Percentiles rank a stretch among this genome's conserved stretches.
These are phyloP conservation scores for Penicillium glabrum DNA, from an alignment of 2,329 filamentous ascomycete species.

Conservation along the genomic window DNA sequence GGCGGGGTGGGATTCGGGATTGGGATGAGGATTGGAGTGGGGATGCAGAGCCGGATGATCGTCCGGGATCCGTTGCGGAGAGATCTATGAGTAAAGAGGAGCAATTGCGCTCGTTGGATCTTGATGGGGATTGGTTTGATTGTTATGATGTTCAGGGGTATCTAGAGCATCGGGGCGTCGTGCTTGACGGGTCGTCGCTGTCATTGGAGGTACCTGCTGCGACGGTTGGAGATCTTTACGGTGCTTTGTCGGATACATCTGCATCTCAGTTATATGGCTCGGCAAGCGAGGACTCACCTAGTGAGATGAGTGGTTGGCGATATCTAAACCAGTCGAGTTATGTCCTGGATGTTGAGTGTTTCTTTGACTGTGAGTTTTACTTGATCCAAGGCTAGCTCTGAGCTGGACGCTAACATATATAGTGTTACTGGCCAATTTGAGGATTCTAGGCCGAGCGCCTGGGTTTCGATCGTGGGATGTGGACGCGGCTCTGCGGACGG, in stretches of 20 bases:
- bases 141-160: conserved; percentile 75
- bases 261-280: conserved; percentile 13
- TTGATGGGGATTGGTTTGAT: conserved; percentile 75
- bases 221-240: conserved; percentile 12
- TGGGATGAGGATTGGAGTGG: conserved; percentile 28
- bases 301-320: background rate
- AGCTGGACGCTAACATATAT: background rate
- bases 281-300: background rate
- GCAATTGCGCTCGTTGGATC: conserved; percentile 53
- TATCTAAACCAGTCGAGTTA: conserved; percentile 5
- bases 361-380: conserved; percentile 25
- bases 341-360: conserved; percentile 27
- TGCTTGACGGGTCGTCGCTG: conserved; percentile 28
- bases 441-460: conserved; percentile 36
- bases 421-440: conserved; percentile 27
- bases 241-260: conserved; percentile 8
- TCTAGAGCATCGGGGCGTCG: conserved; percentile 44
- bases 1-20: conserved; percentile 19
- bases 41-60: conserved; percentile 9
- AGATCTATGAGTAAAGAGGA: conserved; percentile 22
- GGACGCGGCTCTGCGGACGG: conserved; percentile 28
- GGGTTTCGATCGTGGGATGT: conserved; percentile 34
- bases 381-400: background rate
- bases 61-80: conserved; percentile 2
- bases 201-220: conserved; percentile 25